Conservation (phyloP, 2,329 filamentous ascomycete genomes). For the Zasmidium cellare region DNA sequence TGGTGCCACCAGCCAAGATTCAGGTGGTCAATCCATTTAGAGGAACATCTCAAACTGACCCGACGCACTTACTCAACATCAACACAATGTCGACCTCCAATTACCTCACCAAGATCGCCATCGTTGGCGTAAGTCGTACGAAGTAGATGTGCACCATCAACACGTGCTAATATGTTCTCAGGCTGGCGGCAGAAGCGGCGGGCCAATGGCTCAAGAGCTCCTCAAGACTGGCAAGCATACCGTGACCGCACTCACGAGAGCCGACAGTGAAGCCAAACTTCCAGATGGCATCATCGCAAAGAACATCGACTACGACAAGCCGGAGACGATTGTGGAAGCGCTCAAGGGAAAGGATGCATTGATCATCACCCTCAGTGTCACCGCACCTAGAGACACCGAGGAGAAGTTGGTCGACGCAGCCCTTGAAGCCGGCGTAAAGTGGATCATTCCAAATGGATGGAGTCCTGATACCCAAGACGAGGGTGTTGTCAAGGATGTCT, state of each 20-base stretch:
- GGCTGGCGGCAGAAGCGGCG: constrained; percentile 43
- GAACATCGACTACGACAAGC: constrained; percentile 50
- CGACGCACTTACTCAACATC: too few relatives aligned
- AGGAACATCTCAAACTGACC: too few relatives aligned
- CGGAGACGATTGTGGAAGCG: constrained; percentile 36
- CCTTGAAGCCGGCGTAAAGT: constrained; percentile 39
- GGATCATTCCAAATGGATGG: constrained; percentile 43
- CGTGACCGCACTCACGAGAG: constrained; percentile 53
- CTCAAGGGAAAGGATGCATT: constrained; percentile 40
- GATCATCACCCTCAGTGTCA: constrained; percentile 40
- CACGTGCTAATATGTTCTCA: not conserved
- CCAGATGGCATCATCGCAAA: constrained; percentile 42
- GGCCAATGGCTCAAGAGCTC: constrained; percentile 40
- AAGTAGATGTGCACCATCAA: not conserved
- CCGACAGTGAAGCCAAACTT: constrained; percentile 43
- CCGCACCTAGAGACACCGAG: constrained; percentile 33
- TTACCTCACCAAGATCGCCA: constrained; percentile 40
- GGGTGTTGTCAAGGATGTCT: constrained; percentile 24
- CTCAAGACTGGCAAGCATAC: constrained; percentile 47
- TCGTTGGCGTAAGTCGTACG: constrained; percentile 34
- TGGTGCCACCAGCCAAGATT: too few relatives aligned
- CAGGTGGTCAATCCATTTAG: too few relatives aligned
- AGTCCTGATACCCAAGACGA: constrained; percentile 31
- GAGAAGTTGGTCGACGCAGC: constrained; percentile 36
- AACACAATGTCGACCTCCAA: constrained; percentile 10